Base-by-base conservation (phyloP, 495 filamentous ascomycete species). In the Penicilliopsis zonata region DNA sequence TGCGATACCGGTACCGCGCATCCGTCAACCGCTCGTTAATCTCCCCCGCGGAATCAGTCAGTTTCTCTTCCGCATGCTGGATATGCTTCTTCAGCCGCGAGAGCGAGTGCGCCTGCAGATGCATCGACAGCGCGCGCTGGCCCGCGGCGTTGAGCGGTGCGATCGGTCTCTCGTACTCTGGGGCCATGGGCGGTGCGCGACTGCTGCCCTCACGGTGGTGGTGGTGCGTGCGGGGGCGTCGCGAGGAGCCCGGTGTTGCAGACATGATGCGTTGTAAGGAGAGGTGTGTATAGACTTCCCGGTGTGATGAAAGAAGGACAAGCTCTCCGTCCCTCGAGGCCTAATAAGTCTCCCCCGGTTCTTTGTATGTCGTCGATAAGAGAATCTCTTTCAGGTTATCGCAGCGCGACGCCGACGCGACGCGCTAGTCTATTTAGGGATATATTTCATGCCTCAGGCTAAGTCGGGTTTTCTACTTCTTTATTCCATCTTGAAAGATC, bases 91-190 rank as follows among this genome's bases (percentile, higher is more conserved):
- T 55, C 0, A 68, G 35, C 1, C 37, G 33, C 9, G 48, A 44
- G n/a, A 60, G 34, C n/a, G 42, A 28, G 13, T 52, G 42, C 9
- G 50, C 43, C 14, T 49, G 34, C 4, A 56, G 40, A 8, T 70
- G 52, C 3, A 39, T 18, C 0, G 51, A 23, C 9, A 72, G 53
- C 0, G 52, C 46, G 9, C 40, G 35, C 28, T 61, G 55, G 20
- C 45, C 44, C 13, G 49, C 46, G 10, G 36, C 26, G 21, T 52
- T 63, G 4, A 68, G 67, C 8, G 76, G 65, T 19, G 57, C 65
- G 12, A 60, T 42, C 9, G 68, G 74, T 1, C 67, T 46, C 40
- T 82, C 62, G 50, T 84, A 82, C 5, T 58, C 44, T 3, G 77
- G 78, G 6, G 79, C 52, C 0, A 57, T 46, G 9, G 53, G 46